Evolutionary conservation across 1,139 yeast genomes (phyloP).

Genomic region (Blastobotrys serpentis): DNA sequence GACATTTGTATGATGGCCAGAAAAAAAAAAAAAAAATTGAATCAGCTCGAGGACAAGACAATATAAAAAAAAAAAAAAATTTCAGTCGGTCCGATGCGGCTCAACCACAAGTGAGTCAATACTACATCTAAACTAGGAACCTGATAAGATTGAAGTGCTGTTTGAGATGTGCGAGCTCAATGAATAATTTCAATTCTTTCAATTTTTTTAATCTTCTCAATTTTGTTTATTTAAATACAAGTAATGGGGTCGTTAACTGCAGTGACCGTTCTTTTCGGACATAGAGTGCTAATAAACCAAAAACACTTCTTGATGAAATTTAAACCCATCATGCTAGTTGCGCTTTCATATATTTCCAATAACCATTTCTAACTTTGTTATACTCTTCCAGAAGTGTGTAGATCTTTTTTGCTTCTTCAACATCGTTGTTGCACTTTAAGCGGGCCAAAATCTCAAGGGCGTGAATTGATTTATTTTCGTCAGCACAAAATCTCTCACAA

Average conservation of each 20-base stretch:
- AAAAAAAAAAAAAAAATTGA: constrained; percentile 15
- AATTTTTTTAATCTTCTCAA: too few relatives aligned
- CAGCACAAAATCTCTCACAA: constrained; percentile 43
- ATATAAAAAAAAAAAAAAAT: constrained; percentile 5
- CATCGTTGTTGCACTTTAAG: constrained; percentile 43
- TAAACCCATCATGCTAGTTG: background rate
- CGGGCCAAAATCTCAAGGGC: constrained; percentile 68
- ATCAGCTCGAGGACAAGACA: background rate
- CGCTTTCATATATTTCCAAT: constrained; percentile 49
- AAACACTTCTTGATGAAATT: background rate
- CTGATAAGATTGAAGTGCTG: too few relatives aligned
- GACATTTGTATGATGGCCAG: constrained; percentile 3
- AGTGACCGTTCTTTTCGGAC: too few relatives aligned
- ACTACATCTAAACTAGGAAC: too few relatives aligned
- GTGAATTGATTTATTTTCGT: constrained; percentile 49
- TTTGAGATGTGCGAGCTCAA: too few relatives aligned
- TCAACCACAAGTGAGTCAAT: background rate
- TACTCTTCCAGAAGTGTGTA: constrained; percentile 53
- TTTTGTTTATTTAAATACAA: too few relatives aligned
- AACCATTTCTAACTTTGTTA: constrained; percentile 67
- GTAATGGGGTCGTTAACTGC: too few relatives aligned
- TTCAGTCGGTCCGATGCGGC: constrained; percentile 6
- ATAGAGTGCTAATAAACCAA: too few relatives aligned
- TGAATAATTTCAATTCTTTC: too few relatives aligned
- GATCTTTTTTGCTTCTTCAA: constrained; percentile 42